These are phyloP conservation scores for Prunus dulcis DNA, from an alignment of 306 rosid genomes.

Conservation along the genomic window DNA sequence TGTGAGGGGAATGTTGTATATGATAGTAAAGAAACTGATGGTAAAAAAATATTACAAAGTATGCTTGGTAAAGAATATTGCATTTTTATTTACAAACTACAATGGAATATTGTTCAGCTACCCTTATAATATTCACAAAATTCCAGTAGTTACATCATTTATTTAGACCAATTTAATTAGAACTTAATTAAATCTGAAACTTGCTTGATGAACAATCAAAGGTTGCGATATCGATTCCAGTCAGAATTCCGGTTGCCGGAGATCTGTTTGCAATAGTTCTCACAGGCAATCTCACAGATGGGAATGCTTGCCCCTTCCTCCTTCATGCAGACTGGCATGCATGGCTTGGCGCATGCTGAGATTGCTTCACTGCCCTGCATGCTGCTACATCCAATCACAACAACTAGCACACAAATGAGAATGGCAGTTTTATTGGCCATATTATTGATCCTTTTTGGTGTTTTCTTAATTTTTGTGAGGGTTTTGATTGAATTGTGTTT, in stretches of 20 bases:
- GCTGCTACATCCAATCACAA: slow-evolving; percentile 16
- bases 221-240: neutral
- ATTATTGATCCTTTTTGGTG: neutral
- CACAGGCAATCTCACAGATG: slow-evolving; percentile 36
- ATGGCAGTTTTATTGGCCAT: slow-evolving; percentile 25
- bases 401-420: slow-evolving; percentile 17
- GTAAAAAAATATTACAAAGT: too few species aligned
- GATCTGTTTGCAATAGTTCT: slow-evolving; percentile 17
- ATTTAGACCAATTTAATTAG: too few species aligned
- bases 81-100: too few species aligned
- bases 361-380: slow-evolving; percentile 17
- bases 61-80: too few species aligned
- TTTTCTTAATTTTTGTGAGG: neutral
- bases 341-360: slow-evolving; percentile 32
- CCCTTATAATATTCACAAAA: too few species aligned
- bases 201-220: neutral
- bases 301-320: slow-evolving; percentile 31
- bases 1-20: too few species aligned
- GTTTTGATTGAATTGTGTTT: neutral
- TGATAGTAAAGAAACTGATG: too few species aligned
- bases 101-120: too few species aligned
- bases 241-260: neutral
- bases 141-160: too few species aligned
- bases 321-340: slow-evolving; percentile 55
- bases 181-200: too few species aligned